phyloP scores from a whole-genome alignment of 345 rosid species.

The Ricinus communis region DNA sequence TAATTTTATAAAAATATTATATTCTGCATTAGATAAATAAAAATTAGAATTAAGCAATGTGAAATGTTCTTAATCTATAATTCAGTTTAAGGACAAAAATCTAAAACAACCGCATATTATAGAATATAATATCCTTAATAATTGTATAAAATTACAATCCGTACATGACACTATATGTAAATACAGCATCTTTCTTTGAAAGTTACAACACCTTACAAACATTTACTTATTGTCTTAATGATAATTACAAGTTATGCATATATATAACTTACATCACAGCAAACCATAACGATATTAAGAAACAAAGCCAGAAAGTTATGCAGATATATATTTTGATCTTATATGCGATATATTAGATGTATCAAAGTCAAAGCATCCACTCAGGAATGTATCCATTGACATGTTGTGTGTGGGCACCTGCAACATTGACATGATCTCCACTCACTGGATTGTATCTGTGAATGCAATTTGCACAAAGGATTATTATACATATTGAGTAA shows the following conservation, averaged over 20 bases:
- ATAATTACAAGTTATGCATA: constrained; percentile 22
- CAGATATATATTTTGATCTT: background rate
- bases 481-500: too few species aligned
- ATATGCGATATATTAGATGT: background rate
- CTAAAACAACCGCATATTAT: too few species aligned
- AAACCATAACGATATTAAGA: background rate
- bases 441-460: constrained; percentile 38
- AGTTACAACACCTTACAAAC: constrained; percentile 11
- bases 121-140: too few species aligned
- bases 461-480: too few species aligned
- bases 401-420: constrained; percentile 25
- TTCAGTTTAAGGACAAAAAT: too few species aligned
- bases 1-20: too few species aligned
- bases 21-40: too few species aligned
- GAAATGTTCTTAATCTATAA: too few species aligned
- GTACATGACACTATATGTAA: background rate
- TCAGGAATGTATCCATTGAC: constrained; percentile 46
- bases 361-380: constrained; percentile 41
- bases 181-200: background rate
- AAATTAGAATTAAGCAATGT: too few species aligned
- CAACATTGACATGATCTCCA: constrained; percentile 25
- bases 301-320: background rate
- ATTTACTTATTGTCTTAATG: constrained; percentile 4
- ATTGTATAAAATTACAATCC: background rate
- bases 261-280: background rate